Conservation (phyloP, 1,139 yeast genomes). For the Pneumocystis oryctolagi region DNA sequence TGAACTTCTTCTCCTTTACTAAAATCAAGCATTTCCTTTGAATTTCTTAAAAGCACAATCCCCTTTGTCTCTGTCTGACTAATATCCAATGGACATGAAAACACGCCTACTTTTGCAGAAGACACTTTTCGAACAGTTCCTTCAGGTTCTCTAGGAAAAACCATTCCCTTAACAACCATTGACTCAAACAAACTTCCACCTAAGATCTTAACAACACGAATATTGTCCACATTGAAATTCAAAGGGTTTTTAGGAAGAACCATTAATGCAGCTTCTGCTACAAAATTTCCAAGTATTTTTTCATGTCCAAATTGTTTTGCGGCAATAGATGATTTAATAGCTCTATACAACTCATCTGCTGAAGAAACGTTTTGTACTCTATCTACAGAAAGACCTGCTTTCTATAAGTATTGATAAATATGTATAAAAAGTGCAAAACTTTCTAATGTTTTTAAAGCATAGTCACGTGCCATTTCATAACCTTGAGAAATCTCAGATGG, state of each 20-base stretch:
- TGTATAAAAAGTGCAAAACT: constrained; percentile 6
- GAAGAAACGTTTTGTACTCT: constrained; percentile 44
- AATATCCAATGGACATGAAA: constrained; percentile 85
- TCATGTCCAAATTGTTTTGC: constrained; percentile 90
- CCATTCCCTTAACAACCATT: constrained; percentile 89
- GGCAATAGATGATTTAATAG: constrained; percentile 73
- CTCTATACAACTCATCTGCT: constrained; percentile 48
- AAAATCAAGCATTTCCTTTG: constrained; percentile 91
- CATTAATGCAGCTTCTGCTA: constrained; percentile 71
- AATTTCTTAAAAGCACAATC: constrained; percentile 85
- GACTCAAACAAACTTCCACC: constrained; percentile 68
- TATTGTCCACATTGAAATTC: constrained; percentile 72
- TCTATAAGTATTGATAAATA: not conserved
- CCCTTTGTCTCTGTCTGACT: constrained; percentile 95
- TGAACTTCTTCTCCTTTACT: constrained; percentile 93
- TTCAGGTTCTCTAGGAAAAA: constrained; percentile 92
- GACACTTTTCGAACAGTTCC: constrained; percentile 59
- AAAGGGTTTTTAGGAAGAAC: constrained; percentile 57
- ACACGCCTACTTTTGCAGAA: constrained; percentile 77
- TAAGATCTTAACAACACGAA: constrained; percentile 92
- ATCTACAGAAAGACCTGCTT: constrained; percentile 39
- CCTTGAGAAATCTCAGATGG: constrained; percentile 88
- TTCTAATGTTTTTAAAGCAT: constrained; percentile 50
- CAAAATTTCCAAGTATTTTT: constrained; percentile 57
- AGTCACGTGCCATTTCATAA: constrained; percentile 65